Percentiles rank a stretch among this genome's conserved stretches.
These are phyloP conservation scores for Neltuma alba DNA, from an alignment of 306 rosid species.

Conservation along the genomic window DNA sequence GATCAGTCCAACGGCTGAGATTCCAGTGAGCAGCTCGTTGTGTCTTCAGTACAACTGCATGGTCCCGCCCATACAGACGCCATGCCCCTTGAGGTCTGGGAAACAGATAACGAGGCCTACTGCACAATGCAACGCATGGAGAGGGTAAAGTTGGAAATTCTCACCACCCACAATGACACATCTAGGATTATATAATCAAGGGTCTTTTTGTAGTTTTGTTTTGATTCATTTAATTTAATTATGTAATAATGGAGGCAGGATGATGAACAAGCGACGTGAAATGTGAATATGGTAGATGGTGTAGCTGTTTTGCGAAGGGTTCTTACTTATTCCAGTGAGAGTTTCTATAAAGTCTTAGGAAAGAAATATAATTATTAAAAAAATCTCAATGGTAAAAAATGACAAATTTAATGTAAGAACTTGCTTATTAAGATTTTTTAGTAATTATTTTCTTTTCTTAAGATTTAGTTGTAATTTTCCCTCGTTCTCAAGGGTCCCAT, in stretches of 20 bases:
- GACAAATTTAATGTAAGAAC: no score
- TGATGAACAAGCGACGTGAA: neutral
- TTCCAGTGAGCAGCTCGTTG: slow-evolving; percentile 77
- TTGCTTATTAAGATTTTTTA: no score
- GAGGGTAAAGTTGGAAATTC: slow-evolving; percentile 48
- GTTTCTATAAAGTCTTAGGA: no score
- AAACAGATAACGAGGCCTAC: slow-evolving; percentile 71
- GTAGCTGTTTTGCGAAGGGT: neutral
- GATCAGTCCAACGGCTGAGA: slow-evolving; percentile 91
- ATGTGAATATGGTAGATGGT: slow-evolving; percentile 42
- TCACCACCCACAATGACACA: slow-evolving; percentile 27
- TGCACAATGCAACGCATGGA: slow-evolving; percentile 69
- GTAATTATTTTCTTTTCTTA: no score
- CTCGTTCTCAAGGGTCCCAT: no score
- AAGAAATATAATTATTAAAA: no score
- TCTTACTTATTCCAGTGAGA: neutral
- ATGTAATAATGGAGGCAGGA: neutral
- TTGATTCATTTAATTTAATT: slow-evolving; percentile 36
- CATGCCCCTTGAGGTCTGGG: slow-evolving; percentile 90
- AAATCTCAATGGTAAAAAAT: no score
- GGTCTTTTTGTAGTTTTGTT: neutral
- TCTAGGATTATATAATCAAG: neutral
- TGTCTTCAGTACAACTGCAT: slow-evolving; percentile 95
- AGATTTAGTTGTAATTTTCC: no score
- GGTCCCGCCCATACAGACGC: slow-evolving; percentile 86